A percentile compares a stretch with the other conserved stretches of the same genome.
phyloP scores from a whole-genome alignment of 108 stramenopile genomes.

The Nitzschia sp. region DNA sequence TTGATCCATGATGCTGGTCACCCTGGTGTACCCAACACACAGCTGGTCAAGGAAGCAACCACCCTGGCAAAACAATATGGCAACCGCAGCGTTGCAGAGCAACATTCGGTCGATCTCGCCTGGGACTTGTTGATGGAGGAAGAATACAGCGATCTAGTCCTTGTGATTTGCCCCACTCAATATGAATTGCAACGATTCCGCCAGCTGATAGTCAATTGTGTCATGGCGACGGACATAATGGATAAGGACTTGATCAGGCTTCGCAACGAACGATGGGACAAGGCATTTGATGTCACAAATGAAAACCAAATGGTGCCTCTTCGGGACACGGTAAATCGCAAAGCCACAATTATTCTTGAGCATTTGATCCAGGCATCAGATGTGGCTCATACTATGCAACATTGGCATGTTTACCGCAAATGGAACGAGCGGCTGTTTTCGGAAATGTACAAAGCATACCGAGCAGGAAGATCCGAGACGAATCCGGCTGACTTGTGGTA shows the following conservation, averaged over 20 bases:
- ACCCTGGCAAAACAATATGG: background rate
- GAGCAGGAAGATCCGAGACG: background rate
- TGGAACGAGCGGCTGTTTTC: constrained; percentile 5
- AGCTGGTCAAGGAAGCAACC: background rate
- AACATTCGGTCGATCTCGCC: constrained; percentile 7
- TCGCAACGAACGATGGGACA: constrained; percentile 2
- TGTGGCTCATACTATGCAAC: background rate
- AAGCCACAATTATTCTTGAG: constrained; percentile 13
- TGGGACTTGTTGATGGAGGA: constrained; percentile 5
- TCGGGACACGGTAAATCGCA: background rate
- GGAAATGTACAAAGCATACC: background rate
- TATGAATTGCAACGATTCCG: background rate
- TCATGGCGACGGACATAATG: constrained; percentile 15
- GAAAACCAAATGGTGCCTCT: background rate
- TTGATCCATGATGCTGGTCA: constrained; percentile 14
- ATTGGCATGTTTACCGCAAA: background rate
- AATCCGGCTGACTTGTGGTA: background rate
- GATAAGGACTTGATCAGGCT: background rate
- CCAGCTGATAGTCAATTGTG: constrained; percentile 1
- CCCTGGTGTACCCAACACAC: constrained; percentile 4
- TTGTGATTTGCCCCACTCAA: background rate
- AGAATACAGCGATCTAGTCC: background rate
- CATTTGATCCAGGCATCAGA: constrained; percentile 21
- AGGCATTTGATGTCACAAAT: constrained; percentile 1
- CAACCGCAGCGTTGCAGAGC: background rate